A percentile compares a stretch with the other conserved stretches of the same genome.
Conservation (phyloP, 768 basidiomycete species). For the Cubamyces lactineus region DNA sequence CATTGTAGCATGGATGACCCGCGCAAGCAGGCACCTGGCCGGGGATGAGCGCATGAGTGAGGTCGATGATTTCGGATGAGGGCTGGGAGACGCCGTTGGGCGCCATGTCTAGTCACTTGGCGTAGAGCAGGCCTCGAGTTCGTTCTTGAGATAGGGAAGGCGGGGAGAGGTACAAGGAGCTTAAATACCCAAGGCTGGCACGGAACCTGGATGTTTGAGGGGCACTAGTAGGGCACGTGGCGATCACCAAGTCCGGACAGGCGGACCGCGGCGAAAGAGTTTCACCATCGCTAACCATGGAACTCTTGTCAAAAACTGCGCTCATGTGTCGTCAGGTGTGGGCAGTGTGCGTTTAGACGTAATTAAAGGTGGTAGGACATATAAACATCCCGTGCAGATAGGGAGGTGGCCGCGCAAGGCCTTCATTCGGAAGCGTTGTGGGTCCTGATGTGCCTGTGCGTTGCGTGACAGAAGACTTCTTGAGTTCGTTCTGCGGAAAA, state of each 20-base stretch:
- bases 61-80: slow-evolving; percentile 46
- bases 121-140: too few relatives aligned
- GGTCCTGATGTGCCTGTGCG: slow-evolving; percentile 1
- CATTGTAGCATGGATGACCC: slow-evolving; percentile 54
- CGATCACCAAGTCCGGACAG: slow-evolving; percentile 5
- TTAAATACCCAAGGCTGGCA: neutral
- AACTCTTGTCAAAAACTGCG: neutral
- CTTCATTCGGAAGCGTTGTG: neutral
- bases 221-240: neutral
- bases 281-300: neutral
- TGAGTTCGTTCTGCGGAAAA: neutral
- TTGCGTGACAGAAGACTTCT: neutral
- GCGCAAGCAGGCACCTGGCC: slow-evolving; percentile 53
- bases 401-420: neutral
- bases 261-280: neutral
- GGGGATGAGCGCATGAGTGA: slow-evolving; percentile 53
- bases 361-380: neutral
- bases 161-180: neutral
- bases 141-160: neutral
- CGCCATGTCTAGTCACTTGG: neutral
- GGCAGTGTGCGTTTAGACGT: too few relatives aligned
- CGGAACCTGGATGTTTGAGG: too few relatives aligned
- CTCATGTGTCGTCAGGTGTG: neutral
- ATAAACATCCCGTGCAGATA: neutral
- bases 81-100: neutral